These are phyloP conservation scores for Tricladium varicosporioides DNA, from an alignment of 2,329 filamentous ascomycete species.

Conservation along the genomic window DNA sequence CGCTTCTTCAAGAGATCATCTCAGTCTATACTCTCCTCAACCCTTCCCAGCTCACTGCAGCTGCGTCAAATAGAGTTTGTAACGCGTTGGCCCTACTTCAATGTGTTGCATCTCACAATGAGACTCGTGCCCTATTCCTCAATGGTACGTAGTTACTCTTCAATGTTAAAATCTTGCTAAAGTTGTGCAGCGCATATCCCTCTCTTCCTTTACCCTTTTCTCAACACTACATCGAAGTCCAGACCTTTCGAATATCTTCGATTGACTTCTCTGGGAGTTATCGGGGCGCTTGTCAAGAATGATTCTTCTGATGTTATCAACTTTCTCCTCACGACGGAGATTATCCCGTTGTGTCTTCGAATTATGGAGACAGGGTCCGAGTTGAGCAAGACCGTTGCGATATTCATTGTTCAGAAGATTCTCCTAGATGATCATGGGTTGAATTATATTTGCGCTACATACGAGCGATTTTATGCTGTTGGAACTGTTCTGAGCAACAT, in stretches of 20 bases:
- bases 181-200: conserved; percentile 81
- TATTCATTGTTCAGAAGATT: conserved; percentile 99
- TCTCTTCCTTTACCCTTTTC: conserved; percentile 94
- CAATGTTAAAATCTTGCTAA: conserved; percentile 15
- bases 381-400: conserved; percentile 97
- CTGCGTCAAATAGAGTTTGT: conserved; percentile 96
- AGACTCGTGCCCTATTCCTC: conserved; percentile 89
- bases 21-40: conserved; percentile 97
- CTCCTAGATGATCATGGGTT: conserved; percentile 93
- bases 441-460: conserved; percentile 98
- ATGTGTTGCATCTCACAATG: conserved; percentile 95
- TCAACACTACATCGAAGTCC: conserved; percentile 98
- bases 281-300: conserved; percentile 96
- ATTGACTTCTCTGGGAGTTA: conserved; percentile 92
- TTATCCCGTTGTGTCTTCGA: conserved; percentile 92
- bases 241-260: conserved; percentile 96
- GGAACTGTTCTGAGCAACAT: conserved; percentile 98
- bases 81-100: conserved; percentile 94
- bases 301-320: conserved; percentile 99
- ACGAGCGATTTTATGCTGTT: conserved; percentile 97
- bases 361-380: conserved; percentile 99
- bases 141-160: conserved; percentile 61
- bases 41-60: conserved; percentile 92
- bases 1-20: conserved; percentile 95
- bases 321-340: conserved; percentile 96